Evolutionary conservation across 2,329 filamentous ascomycete species (phyloP).

Genomic region (Sphaerulina vaccinii): DNA sequence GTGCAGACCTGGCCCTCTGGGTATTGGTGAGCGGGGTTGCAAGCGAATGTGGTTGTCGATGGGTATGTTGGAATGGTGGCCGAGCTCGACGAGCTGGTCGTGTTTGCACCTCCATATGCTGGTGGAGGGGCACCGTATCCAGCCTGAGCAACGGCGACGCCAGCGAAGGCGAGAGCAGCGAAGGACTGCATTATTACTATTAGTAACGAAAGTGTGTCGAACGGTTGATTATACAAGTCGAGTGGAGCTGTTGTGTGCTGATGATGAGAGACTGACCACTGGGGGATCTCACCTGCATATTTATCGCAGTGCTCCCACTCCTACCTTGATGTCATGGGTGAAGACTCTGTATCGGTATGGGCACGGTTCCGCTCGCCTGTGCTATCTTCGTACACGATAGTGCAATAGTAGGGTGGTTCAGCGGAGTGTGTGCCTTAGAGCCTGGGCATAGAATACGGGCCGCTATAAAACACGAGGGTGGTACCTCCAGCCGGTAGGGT

Average conservation of each 20-base stretch:
- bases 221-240: constrained; percentile 3
- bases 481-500: background rate
- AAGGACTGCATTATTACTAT: constrained; percentile 16
- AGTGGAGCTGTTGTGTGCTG: constrained; percentile 9
- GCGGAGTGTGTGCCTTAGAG: background rate
- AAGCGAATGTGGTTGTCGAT: background rate
- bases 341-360: constrained; percentile 1
- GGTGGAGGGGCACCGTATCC: constrained; percentile 5
- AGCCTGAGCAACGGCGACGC: constrained; percentile 11
- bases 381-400: constrained; percentile 16
- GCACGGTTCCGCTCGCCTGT: constrained; percentile 2
- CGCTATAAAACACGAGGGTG: constrained; percentile 12
- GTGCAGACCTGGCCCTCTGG: background rate
- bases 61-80: background rate
- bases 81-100: too few species aligned
- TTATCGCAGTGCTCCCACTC: constrained; percentile 11
- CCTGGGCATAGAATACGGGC: constrained; percentile 15
- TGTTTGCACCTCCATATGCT: constrained; percentile 1
- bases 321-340: constrained; percentile 17
- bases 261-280: constrained; percentile 3
- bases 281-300: constrained; percentile 10
- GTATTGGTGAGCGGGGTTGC: constrained; percentile 1
- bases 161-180: constrained; percentile 13
- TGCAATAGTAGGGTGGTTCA: constrained; percentile 11
- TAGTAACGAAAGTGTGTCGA: constrained; percentile 10